Base-by-base conservation (phyloP, 2,329 filamentous ascomycete genomes). In the Amphichorda felina region DNA sequence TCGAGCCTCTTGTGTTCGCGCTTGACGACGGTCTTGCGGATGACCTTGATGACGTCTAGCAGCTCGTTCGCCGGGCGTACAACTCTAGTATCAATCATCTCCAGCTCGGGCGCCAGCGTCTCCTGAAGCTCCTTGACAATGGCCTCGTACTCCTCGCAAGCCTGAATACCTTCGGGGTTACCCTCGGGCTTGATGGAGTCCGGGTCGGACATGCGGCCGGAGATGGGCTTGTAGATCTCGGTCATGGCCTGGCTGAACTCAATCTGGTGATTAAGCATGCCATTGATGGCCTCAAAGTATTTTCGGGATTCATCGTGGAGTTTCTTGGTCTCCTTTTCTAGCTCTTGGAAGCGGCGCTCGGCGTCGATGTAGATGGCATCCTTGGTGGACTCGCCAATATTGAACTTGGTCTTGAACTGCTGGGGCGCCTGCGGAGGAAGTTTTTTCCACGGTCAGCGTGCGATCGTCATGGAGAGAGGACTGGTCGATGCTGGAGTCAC, bases 161-260 rank as follows among this genome's bases (percentile, higher is more conserved):
- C 91, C 43, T 76, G 72, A 51, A 98, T 96, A 38, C 91, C 91
- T 54, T 94, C 91, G 2, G 82, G 77, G 53, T 95, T 96, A 38
- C 87, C 87, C 59, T 94, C 82, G 30, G 80, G 68, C 37, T 82
- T 72, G 44, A 85, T 72, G 8, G 83, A 83, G 50, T 88, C 81
- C 8, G 91, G 91, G 59, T 98, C 91, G 31, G 89, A 96, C 60
- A 93, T 74, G 53, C 91, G 82, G 37, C 91, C 91, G 37, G 89
- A 95, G 50, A 98, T 98, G 47, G 91, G 91, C 57, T 94, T 94
- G 70, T 98, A 98, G 50, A 98, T 82, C 60, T 98, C 91, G 44
- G 82, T 81, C 67, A 94, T 89, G 45, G 88, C 85, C 63, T 94
- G 78, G 49, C 89, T 94, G 65, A 98, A 98, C 56, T 94, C 89